These are phyloP conservation scores for Exophiala lecanii-corni DNA, from an alignment of 2,329 filamentous ascomycete genomes.

Conservation along the genomic window DNA sequence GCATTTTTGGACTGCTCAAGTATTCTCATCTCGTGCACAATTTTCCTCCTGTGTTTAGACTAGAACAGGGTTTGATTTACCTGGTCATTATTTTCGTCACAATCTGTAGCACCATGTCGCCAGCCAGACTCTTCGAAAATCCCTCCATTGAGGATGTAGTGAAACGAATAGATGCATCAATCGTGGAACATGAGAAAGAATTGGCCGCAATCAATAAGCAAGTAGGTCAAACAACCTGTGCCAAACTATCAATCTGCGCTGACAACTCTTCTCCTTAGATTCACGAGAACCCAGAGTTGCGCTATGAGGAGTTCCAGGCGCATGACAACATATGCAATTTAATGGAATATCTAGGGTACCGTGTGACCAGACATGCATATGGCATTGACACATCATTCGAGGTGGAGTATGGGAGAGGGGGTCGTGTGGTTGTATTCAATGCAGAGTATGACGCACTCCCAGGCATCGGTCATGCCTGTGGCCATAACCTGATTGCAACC, in stretches of 20 bases:
- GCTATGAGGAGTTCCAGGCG: conserved; percentile 49
- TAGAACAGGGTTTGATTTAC: too few species aligned
- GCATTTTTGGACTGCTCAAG: too few species aligned
- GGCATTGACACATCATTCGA: conserved; percentile 51
- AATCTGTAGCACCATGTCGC: conserved; percentile 3
- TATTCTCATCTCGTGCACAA: too few species aligned
- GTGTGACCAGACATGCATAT: conserved; percentile 47
- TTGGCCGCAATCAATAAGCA: background rate
- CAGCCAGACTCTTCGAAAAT: background rate
- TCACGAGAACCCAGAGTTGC: conserved; percentile 48
- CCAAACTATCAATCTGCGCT: background rate
- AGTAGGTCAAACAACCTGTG: conserved; percentile 1
- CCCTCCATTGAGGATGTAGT: background rate
- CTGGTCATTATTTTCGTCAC: too few species aligned
- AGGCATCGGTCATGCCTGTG: conserved; percentile 39
- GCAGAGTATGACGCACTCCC: conserved; percentile 43
- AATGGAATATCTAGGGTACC: conserved; percentile 43
- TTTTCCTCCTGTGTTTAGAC: too few species aligned
- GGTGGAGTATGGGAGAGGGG: conserved; percentile 40
- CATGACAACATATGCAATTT: conserved; percentile 47
- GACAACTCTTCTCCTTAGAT: conserved; percentile 28
- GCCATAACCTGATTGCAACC: conserved; percentile 38
- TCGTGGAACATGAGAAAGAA: background rate
- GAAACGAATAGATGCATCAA: background rate
- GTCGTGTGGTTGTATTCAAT: conserved; percentile 35